Evolutionary conservation across 1,284 basidiomycete species (phyloP), one percentile per base, ranked within the genome.

Genomic region (Cryptococcus jaspeensis): DNA sequence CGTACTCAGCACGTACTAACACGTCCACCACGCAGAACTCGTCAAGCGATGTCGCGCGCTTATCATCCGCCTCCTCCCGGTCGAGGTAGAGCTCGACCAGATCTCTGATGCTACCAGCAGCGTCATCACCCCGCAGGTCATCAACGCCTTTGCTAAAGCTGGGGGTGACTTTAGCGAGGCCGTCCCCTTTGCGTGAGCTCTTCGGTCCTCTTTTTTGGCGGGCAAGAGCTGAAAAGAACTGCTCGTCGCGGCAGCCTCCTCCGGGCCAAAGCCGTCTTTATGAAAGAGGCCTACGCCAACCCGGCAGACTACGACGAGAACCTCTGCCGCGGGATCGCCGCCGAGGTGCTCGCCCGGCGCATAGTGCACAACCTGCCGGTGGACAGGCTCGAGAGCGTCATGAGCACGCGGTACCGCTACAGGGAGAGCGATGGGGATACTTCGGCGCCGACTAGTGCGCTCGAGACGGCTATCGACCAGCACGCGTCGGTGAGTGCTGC

Each of bases 251-350:
- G 7, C 65, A 88, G 87, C 65, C 83, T 94, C 5, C 80, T 94
- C n/a, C 83, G 87, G 45, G 89, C 91, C 0, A 82, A 87, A 53
- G 84, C 85, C 20, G 84, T 87, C 54, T 94, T 94, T 64, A 82
- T 89, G 73, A 84, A 81, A 50, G 79, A 76, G 47, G 72, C 73
- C 11, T 63, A 67, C 40, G 43, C 58, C 36, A 74, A 75, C 56
- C 75, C 79, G 3, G 87, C 90, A 8, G 89, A 95, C 71, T 90
- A 87, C 68, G 91, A 86, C 56, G 93, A 96, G 79, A 92, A 92
- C 65, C 69, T 84, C 39, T 85, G 87, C 61, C 83, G 92, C 87
- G 90, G 88, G 45, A 82, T 83, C 35, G 88, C 92, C 2, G 95
- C 92, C 67, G 92, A 96, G 76, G 88, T 90, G 1, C 79, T 96